Percentiles rank a stretch among this genome's conserved stretches.
Evolutionary conservation across 169 alveolate genomes (phyloP).

Genomic region (Cryptosporidium xiaoi): DNA sequence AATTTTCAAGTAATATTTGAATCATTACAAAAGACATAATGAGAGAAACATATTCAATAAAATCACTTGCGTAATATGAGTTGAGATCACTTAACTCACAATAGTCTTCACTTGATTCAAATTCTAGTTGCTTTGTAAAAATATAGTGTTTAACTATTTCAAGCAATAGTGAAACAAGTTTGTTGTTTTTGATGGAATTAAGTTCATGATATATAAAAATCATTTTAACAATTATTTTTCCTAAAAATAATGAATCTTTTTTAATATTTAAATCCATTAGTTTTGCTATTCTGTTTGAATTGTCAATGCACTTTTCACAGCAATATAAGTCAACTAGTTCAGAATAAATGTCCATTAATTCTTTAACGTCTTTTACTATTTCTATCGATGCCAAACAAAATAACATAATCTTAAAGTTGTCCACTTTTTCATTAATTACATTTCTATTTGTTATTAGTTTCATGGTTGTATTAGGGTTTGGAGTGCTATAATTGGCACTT

Average conservation of each 20-base stretch:
- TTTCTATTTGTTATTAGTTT: too few species aligned
- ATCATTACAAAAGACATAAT: slow-evolving; percentile 12
- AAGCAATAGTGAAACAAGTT: neutral
- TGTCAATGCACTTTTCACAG: neutral
- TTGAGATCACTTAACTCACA: too few species aligned
- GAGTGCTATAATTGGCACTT: too few species aligned
- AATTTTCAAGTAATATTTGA: slow-evolving; percentile 3
- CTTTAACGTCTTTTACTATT: neutral
- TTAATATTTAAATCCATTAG: slow-evolving; percentile 11
- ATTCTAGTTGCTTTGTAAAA: neutral
- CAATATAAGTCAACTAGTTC: neutral
- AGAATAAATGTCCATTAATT: slow-evolving; percentile 3
- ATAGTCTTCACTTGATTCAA: slow-evolving; percentile 7
- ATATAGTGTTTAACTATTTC: slow-evolving; percentile 17
- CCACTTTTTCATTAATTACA: too few species aligned
- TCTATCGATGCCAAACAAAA: too few species aligned
- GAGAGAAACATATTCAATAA: neutral
- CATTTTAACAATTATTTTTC: slow-evolving; percentile 6
- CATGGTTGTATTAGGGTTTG: too few species aligned
- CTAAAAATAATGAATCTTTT: neutral
- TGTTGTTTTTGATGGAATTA: slow-evolving; percentile 5
- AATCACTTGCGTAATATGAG: too few species aligned
- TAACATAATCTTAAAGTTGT: too few species aligned
- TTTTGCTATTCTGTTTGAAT: neutral
- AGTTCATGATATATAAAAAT: neutral